Base-by-base conservation (phyloP, 2,329 filamentous ascomycete species). In the Nemania abortiva region DNA sequence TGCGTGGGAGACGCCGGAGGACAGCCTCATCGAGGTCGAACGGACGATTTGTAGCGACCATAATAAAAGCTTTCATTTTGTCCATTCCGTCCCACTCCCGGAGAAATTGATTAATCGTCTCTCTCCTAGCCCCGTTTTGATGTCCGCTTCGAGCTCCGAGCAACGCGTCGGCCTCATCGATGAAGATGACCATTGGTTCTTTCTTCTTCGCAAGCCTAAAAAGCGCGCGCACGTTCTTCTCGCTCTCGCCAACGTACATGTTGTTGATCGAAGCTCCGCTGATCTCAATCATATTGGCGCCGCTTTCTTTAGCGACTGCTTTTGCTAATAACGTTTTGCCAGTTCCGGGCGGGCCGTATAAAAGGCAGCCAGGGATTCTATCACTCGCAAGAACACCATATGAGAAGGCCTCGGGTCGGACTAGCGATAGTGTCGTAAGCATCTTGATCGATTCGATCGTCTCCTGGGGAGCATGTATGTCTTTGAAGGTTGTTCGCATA, bases 1-100 rank as follows among this genome's bases (percentile, higher is more conserved):
- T 88, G 63, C 92, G 85, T 1, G 92, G 92, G 24, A 95, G 82
- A 13, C 92, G 87, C n/a, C 93, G 87, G 54, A 96, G 85, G 10
- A 96, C 92, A 10, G 93, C 93, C 74, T 96, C 93, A 76, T 99
- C 96, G 0, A 99, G 88, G 77, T 98, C 96, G 76, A 97, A 98
- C 0, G 96, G 96, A 10, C 95, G 87, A 80, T 99, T 98, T 9
- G 95, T 98, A 31, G 96, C 95, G 0, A 98, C 94, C 94, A 99
- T 98, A 80, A 99, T 95, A 79, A 99, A 98, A 2, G 95, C 94
- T 20, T 92, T 92, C 55, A 90, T 88, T 74, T 92, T 92, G 63
- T 85, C 84, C 84, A 98, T 91, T 11, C 96, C 96, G 75, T 98
- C 96, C 96, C 95, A 98, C 79, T 98, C 95, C 63, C 94, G 92